phyloP scores from a whole-genome alignment of 768 basidiomycete genomes.

The Auricularia cornea region DNA sequence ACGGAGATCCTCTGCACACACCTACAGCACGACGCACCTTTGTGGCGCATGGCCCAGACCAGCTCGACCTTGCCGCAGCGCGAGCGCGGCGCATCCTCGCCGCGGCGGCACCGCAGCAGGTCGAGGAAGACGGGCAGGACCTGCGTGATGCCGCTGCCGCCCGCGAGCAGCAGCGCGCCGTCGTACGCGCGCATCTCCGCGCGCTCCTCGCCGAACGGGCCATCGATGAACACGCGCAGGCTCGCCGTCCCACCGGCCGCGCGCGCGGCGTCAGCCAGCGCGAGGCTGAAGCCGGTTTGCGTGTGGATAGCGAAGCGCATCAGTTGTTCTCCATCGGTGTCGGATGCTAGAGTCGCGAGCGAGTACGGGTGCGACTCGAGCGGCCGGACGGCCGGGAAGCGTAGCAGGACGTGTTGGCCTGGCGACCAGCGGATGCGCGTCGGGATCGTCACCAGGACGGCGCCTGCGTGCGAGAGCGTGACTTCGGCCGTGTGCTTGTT shows the following conservation, averaged over 20 bases:
- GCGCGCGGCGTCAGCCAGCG: background rate
- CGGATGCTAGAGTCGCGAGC: background rate
- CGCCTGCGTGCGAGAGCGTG: background rate
- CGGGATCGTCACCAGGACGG: background rate
- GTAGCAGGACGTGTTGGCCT: conserved; percentile 9
- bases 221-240: conserved; percentile 3
- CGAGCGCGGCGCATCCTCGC: too few species aligned
- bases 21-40: background rate
- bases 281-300: conserved; percentile 2
- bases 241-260: background rate
- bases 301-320: background rate
- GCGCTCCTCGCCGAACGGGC: conserved; percentile 4
- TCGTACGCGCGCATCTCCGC: conserved; percentile 2
- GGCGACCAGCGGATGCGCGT: conserved; percentile 3
- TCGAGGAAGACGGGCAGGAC: background rate
- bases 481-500: too few species aligned
- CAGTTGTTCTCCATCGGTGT: background rate
- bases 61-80: background rate
- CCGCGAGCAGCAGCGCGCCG: conserved; percentile 4
- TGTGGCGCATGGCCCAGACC: background rate
- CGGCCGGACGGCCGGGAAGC: conserved; percentile 6
- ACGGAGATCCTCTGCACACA: too few species aligned
- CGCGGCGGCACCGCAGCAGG: background rate
- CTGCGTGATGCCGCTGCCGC: conserved; percentile 4
- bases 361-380: conserved; percentile 9